phyloP scores from a whole-genome alignment of 1,284 basidiomycete genomes.

The Schizophyllum commune region DNA sequence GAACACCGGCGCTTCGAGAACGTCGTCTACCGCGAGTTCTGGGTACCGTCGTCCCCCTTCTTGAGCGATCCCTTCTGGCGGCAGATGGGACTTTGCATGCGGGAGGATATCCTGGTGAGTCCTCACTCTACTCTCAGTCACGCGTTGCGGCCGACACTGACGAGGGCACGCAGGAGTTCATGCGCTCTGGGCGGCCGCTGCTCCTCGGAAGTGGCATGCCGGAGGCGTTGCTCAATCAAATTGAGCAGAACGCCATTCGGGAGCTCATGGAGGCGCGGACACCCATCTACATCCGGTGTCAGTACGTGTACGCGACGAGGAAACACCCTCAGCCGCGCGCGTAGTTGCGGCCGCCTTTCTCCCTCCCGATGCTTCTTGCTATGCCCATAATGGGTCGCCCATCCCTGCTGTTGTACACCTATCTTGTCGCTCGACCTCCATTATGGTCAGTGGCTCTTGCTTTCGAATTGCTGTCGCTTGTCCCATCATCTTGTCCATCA shows the following conservation, averaged over 20 bases:
- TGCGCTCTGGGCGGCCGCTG: constrained; percentile 57
- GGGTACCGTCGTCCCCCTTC: constrained; percentile 50
- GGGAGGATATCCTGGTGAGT: constrained; percentile 31
- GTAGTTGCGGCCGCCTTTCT: background rate
- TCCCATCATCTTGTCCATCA: background rate
- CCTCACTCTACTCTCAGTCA: background rate
- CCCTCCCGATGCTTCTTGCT: background rate
- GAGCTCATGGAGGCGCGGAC: constrained; percentile 45
- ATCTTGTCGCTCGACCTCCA: background rate
- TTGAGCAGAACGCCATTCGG: constrained; percentile 38
- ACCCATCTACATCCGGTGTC: constrained; percentile 44
- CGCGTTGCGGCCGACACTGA: background rate
- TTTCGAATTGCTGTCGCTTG: background rate
- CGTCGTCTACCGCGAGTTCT: constrained; percentile 46
- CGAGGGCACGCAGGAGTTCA: constrained; percentile 43
- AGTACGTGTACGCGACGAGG: constrained; percentile 39
- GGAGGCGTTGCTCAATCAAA: constrained; percentile 39
- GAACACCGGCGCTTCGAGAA: constrained; percentile 49
- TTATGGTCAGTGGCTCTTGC: background rate
- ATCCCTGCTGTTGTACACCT: background rate
- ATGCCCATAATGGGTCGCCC: background rate
- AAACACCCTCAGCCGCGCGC: constrained; percentile 31
- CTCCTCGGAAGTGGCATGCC: constrained; percentile 55
- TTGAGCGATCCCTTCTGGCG: constrained; percentile 16
- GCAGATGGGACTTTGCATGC: constrained; percentile 25